A percentile compares a stretch with the other conserved stretches of the same genome.
These are phyloP conservation scores for Elaeis oleifera DNA, from an alignment of 202 grass and related monocot species.

Conservation along the genomic window DNA sequence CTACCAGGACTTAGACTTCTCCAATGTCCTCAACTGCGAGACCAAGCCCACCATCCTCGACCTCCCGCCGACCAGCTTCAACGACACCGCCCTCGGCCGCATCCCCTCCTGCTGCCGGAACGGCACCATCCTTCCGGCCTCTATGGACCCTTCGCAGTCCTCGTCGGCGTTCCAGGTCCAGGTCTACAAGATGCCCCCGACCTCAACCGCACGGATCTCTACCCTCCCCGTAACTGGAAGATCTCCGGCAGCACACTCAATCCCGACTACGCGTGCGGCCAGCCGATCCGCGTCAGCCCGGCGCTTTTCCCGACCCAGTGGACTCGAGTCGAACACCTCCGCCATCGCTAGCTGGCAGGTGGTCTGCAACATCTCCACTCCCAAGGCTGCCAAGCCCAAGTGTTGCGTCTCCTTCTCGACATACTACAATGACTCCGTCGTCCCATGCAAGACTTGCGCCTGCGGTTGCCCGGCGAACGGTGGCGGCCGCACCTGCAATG, in stretches of 20 bases:
- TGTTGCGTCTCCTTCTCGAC: conserved; percentile 90
- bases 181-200: conserved; percentile 97
- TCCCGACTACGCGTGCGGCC: conserved; percentile 60
- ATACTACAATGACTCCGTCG: conserved; percentile 78
- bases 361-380: conserved; percentile 65
- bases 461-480: conserved; percentile 60
- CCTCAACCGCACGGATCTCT: conserved; percentile 63
- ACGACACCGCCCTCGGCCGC: conserved; percentile 63
- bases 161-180: conserved; percentile 90
- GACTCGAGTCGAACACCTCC: conserved; percentile 55
- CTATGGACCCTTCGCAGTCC: conserved; percentile 72
- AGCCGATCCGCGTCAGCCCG: conserved; percentile 52
- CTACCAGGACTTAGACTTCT: conserved; percentile 62
- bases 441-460: conserved; percentile 81
- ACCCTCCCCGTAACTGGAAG: conserved; percentile 59
- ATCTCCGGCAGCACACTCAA: conserved; percentile 56
- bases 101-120: conserved; percentile 84
- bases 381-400: conserved; percentile 54
- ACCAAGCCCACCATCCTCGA: conserved; percentile 56
- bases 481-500: conserved; percentile 58
- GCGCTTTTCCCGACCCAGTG: conserved; percentile 70
- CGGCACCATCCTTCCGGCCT: conserved; percentile 79
- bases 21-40: conserved; percentile 76
- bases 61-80: conserved; percentile 64
- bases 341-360: conserved; percentile 69